These are phyloP conservation scores for Diaporthe velutina DNA, from an alignment of 2,329 filamentous ascomycete genomes.

Conservation along the genomic window DNA sequence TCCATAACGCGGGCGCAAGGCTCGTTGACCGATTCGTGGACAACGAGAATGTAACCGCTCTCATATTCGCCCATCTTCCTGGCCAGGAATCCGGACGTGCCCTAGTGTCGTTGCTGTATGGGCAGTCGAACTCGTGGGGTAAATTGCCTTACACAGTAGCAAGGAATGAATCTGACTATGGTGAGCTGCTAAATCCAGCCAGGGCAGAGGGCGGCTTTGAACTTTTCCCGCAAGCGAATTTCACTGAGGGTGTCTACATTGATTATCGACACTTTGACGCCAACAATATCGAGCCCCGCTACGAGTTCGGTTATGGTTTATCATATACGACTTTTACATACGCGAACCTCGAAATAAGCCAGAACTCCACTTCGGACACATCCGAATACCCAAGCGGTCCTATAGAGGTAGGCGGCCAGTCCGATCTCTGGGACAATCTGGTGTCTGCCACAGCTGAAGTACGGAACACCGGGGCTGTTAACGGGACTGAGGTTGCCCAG, in stretches of 20 bases:
- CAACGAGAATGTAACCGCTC: conserved; percentile 72
- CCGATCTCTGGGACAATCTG: conserved; percentile 62
- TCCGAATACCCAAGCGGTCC: conserved; percentile 54
- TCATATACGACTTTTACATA: conserved; percentile 68
- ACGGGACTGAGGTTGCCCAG: conserved; percentile 61
- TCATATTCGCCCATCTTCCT: conserved; percentile 74
- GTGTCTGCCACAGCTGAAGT: conserved; percentile 55
- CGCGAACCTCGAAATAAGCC: conserved; percentile 54
- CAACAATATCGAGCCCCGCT: conserved; percentile 61
- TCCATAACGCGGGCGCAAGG: conserved; percentile 74
- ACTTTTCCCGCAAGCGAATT: conserved; percentile 64
- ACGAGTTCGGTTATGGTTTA: conserved; percentile 69
- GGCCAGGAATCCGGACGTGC: conserved; percentile 73
- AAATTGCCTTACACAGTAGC: conserved; percentile 74
- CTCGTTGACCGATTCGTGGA: conserved; percentile 73
- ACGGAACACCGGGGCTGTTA: conserved; percentile 56
- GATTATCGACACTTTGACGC: conserved; percentile 69
- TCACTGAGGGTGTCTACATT: conserved; percentile 63
- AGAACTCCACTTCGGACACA: conserved; percentile 45
- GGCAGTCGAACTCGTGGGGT: conserved; percentile 67
- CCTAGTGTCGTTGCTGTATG: conserved; percentile 69
- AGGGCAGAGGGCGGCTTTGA: conserved; percentile 63
- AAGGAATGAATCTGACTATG: conserved; percentile 68
- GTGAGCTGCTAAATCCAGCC: conserved; percentile 55
- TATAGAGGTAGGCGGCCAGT: conserved; percentile 58